Conservation (phyloP, 345 rosid species). For the Gossypium sturtianum region DNA sequence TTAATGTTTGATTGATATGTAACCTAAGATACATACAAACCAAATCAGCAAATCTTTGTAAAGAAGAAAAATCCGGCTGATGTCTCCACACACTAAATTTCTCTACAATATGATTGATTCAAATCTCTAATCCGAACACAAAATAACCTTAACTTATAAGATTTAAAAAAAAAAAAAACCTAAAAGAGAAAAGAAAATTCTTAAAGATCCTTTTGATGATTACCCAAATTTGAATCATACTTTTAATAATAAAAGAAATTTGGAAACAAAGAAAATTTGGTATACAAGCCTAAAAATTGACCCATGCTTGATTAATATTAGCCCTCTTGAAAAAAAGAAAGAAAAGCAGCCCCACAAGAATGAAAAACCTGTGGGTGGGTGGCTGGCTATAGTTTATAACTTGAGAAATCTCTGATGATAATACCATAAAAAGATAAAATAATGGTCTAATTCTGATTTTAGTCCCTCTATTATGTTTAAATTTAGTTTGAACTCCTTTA, state of each 20-base stretch:
- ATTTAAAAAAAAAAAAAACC: not conserved
- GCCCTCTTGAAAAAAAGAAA: constrained; percentile 21
- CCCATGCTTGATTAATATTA: constrained; percentile 22
- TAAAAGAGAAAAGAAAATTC: constrained; percentile 17
- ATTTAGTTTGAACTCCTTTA: not conserved
- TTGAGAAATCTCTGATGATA: constrained; percentile 14
- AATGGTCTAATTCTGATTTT: not conserved
- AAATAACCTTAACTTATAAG: constrained; percentile 18
- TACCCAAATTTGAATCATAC: constrained; percentile 27
- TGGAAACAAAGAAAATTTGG: not conserved
- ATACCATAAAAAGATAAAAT: not conserved
- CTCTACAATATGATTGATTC: not conserved
- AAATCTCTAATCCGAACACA: not conserved
- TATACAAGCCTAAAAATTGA: constrained; percentile 10
- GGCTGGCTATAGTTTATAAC: constrained; percentile 16
- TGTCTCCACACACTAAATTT: constrained; percentile 21
- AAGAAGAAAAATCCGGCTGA: constrained; percentile 23
- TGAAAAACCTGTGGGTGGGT: constrained; percentile 21
- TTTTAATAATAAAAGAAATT: not conserved
- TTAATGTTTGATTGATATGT: constrained; percentile 12
- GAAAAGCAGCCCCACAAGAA: not conserved
- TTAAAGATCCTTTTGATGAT: constrained; percentile 24
- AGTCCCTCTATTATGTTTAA: too few relatives aligned
- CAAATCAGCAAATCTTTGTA: constrained; percentile 25
- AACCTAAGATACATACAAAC: constrained; percentile 26